A percentile compares a stretch with the other conserved stretches of the same genome.
phyloP scores from a whole-genome alignment of 2,329 filamentous ascomycete species.

The Emericellopsis atlantica region DNA sequence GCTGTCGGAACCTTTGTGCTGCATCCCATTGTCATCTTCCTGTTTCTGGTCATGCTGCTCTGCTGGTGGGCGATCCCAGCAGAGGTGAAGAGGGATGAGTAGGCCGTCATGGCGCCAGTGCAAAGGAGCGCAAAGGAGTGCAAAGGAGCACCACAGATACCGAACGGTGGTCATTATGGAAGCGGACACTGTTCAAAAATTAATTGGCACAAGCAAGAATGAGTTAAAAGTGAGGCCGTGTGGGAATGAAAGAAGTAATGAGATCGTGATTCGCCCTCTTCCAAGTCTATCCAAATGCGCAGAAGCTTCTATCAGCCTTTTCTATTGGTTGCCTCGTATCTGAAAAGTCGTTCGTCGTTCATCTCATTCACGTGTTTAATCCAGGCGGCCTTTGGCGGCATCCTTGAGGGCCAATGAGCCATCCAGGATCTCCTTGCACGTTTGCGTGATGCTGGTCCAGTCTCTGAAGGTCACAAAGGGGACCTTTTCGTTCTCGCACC shows the following conservation, averaged over 20 bases:
- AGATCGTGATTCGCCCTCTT: too few species aligned
- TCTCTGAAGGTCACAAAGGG: slow-evolving; percentile 82
- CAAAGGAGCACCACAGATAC: neutral
- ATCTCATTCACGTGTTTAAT: neutral
- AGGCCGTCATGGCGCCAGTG: too few species aligned
- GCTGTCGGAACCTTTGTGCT: slow-evolving; percentile 50
- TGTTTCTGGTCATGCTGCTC: slow-evolving; percentile 52
- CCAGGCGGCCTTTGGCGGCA: slow-evolving; percentile 42
- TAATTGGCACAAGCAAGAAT: too few species aligned
- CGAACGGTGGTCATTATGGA: too few species aligned
- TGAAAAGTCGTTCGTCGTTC: too few species aligned
- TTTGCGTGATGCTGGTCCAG: slow-evolving; percentile 67
- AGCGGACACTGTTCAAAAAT: too few species aligned
- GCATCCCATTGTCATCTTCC: slow-evolving; percentile 52
- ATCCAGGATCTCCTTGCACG: slow-evolving; percentile 64
- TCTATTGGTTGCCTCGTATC: too few species aligned
- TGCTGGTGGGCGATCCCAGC: slow-evolving; percentile 52
- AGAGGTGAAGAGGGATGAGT: slow-evolving; percentile 47
- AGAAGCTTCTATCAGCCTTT: too few species aligned
- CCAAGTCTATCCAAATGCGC: neutral
- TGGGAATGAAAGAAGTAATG: too few species aligned
- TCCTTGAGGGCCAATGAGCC: slow-evolving; percentile 60
- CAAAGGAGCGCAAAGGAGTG: too few species aligned
- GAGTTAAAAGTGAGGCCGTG: too few species aligned
- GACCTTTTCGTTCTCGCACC: slow-evolving; percentile 72